A percentile compares a stretch with the other conserved stretches of the same genome.
These are phyloP conservation scores for Oehlia diaphana DNA, from an alignment of 192 early-diverging fungal genomes.

Conservation along the genomic window DNA sequence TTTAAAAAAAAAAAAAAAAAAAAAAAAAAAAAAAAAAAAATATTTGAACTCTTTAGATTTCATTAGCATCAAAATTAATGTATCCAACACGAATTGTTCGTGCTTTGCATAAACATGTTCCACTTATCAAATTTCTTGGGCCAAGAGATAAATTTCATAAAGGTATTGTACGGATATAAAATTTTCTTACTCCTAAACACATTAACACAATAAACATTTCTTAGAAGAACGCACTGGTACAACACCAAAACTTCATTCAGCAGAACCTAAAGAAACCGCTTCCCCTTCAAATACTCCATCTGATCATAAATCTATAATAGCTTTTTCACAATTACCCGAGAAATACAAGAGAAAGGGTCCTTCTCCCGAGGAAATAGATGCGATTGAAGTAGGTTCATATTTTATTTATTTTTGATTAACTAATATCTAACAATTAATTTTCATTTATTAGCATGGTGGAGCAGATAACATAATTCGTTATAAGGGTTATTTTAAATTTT, in stretches of 20 bases:
- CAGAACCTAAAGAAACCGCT: not conserved
- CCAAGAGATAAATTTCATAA: constrained; percentile 33
- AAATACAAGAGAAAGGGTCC: constrained; percentile 18
- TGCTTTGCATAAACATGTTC: constrained; percentile 32
- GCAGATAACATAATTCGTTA: constrained; percentile 6
- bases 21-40: too few relatives aligned
- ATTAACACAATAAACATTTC: not conserved
- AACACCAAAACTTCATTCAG: not conserved
- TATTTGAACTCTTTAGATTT: not conserved
- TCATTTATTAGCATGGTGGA: constrained; percentile 2
- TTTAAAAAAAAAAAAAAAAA: too few relatives aligned
- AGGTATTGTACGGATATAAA: not conserved
- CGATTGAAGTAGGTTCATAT: not conserved
- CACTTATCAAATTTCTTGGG: constrained; percentile 42
- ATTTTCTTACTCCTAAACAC: not conserved
- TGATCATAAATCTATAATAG: not conserved
- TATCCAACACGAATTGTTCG: constrained; percentile 5
- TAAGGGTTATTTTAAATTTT: not conserved
- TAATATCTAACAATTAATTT: not conserved
- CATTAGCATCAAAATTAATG: not conserved
- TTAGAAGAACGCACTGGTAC: not conserved
- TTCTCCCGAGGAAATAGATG: constrained; percentile 3
- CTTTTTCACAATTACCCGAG: not conserved
- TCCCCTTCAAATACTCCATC: not conserved
- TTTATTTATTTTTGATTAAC: not conserved